Conservation (phyloP, 306 rosid genomes). For the Trifolium subterraneum region DNA sequence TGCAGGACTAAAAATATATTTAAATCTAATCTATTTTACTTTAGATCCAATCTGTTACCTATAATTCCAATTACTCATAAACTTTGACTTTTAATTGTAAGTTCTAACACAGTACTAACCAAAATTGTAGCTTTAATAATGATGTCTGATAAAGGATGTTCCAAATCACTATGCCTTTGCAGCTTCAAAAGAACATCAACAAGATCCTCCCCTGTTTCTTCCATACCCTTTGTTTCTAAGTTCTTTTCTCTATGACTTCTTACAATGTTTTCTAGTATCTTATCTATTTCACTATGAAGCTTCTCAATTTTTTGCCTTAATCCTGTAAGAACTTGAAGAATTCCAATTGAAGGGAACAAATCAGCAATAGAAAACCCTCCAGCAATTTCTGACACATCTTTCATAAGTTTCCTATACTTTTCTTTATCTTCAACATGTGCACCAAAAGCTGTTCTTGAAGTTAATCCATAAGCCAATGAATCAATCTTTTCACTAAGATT, state of each 20-base stretch:
- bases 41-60: too few relatives aligned
- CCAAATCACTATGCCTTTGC: conserved; percentile 15
- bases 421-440: background rate
- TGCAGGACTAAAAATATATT: too few relatives aligned
- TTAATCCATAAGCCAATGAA: conserved; percentile 15
- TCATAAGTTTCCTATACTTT: conserved; percentile 11
- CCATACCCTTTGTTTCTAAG: background rate
- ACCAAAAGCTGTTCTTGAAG: conserved; percentile 14
- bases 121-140: conserved; percentile 24
- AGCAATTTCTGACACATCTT: background rate
- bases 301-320: background rate
- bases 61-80: too few relatives aligned
- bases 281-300: background rate
- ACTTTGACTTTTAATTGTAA: too few relatives aligned
- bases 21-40: too few relatives aligned
- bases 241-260: background rate
- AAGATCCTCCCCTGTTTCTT: conserved; percentile 12
- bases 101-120: conserved; percentile 27
- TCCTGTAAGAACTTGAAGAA: conserved; percentile 12
- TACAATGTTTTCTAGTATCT: background rate
- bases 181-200: conserved; percentile 39
- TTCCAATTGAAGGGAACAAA: conserved; percentile 3
- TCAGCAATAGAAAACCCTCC: conserved; percentile 4
- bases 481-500: conserved; percentile 2
- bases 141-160: conserved; percentile 15